Base-by-base conservation (phyloP, 352 stramenopile genomes). In the Phytophthora hybrid region DNA sequence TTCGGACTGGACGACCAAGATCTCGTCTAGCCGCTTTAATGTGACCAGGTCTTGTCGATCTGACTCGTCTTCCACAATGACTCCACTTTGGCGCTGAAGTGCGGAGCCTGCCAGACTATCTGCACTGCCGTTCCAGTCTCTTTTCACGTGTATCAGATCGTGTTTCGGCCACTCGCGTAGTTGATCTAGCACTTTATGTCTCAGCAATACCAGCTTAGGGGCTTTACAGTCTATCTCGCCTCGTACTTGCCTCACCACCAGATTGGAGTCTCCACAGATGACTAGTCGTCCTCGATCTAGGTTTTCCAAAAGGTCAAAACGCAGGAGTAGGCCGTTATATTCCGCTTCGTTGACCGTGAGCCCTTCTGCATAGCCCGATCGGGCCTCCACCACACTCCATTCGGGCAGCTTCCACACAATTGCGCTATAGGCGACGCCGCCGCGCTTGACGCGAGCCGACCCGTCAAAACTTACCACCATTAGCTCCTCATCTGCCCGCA, bases 211-310 rank as follows among this genome's bases (percentile, higher is more conserved):
- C 34, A 63, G 1, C 5, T 44, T 55, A 29, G 63, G 54, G 0
- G 63, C 54, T 5, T 59, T 71, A 13, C 54, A 71, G 10, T 71
- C 44, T 44, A 64, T 64, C 32, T 71, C 61, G 0, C 61, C 61
- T 14, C 61, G 61, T 0, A 68, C 23, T 18, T 68, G 51, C 1
- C 61, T 18, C 10, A 68, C 58, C 11, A 60, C 51, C 13, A 54
- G 3, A 8, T 68, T 61, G 4, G 49, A 68, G 14, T 68, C 51
- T 1, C 61, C 61, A n/a, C 11, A 59, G 18, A 68, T 44, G 2
- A 68, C 19, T 14, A 68, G 8, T n/a, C 51, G 32, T n/a, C 11
- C 9, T 10, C 6, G 11, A 23, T 59, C 47, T 9, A 51, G 10
- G 1, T 14, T 10, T 1, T 57, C 46, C 5, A 66, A 11, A 0